Evolutionary conservation across 2,329 filamentous ascomycete species (phyloP), one percentile per base, ranked within the genome.

Genomic region (Colletotrichum caudatum): DNA sequence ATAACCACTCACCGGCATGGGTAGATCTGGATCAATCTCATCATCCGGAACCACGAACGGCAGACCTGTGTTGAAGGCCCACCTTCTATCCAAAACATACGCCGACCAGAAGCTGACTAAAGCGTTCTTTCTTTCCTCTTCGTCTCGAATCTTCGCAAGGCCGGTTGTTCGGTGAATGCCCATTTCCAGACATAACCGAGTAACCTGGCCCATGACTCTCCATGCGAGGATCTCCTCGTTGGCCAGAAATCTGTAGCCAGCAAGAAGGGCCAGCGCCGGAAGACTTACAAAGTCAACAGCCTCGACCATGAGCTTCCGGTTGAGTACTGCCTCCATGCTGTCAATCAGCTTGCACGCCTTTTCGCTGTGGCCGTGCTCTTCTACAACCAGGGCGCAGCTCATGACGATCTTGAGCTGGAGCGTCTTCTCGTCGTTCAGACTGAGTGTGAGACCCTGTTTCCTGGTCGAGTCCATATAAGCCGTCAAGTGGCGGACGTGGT

Each of bases 11-110:
- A 97, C 94, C 37, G 94, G 94, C 76, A 93, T 91, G 2, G 93
- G 94, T 29, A 98, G 82, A 63, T 88, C 88, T 0, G 91, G 89
- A 77, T 97, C 94, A 72, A 97, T 93, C 78, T 97, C 94, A 20
- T 93, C 89, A 77, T 97, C 94, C 74, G 95, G 92, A 46, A 97
- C 85, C 2, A 93, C 91, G 82, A 94, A 97, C 0, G 94, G 94
- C 80, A 97, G 87, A 0, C 94, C 94, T 0, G 93, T 95, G n/a
- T 92, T 93, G 76, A 97, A 94, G 74, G 92, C 94, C 94, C 94
- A 97, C 62, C 94, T 87, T 50, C 94, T 87, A 78, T 97, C 95
- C 50, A 97, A 84, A 5, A 94, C 91, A 77, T 96, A 97, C 23
- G 94, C 90, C 1, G 92, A 90, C 95, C 94, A 98, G 80, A 97